Evolutionary conservation across 1,284 basidiomycete species (phyloP).

Genomic region (Agaricales sp.): DNA sequence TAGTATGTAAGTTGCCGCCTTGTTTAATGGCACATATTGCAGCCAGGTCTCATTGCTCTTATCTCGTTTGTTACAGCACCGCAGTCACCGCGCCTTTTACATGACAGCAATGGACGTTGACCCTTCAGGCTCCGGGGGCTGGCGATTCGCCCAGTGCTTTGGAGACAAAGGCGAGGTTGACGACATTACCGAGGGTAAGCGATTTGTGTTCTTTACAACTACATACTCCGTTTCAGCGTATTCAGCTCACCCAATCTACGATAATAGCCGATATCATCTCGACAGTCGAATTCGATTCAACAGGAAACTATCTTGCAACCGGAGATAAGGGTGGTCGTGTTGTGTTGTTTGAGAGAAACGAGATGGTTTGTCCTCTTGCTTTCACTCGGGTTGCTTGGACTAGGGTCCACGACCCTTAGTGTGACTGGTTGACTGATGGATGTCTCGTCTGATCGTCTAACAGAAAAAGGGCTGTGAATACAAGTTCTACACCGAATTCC

Average conservation of each 20-base stretch:
- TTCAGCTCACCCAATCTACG: conserved; percentile 6
- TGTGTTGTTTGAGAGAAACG: conserved; percentile 97
- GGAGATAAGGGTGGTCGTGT: conserved; percentile 99
- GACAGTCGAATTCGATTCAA: conserved; percentile 99
- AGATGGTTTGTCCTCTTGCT: conserved; percentile 60
- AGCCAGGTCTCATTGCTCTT: not conserved
- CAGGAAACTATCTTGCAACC: conserved; percentile 98
- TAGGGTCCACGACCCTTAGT: conserved; percentile 4
- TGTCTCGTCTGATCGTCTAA: conserved; percentile 4
- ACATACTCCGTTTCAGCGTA: conserved; percentile 1
- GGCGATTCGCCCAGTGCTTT: conserved; percentile 99
- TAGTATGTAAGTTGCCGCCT: not conserved
- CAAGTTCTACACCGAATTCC: conserved; percentile 99
- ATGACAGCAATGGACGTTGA: conserved; percentile 57
- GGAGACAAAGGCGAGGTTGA: conserved; percentile 99
- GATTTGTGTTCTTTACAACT: conserved; percentile 7
- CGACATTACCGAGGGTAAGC: conserved; percentile 95
- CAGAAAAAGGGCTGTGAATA: conserved; percentile 99
- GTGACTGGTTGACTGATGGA: not conserved
- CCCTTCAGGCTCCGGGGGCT: conserved; percentile 77
- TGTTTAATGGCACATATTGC: not conserved
- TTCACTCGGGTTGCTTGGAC: conserved; percentile 18
- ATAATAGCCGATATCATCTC: conserved; percentile 93
- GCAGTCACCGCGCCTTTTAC: conserved; percentile 20
- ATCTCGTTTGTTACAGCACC: conserved; percentile 11